These are phyloP conservation scores for Magnusiomyces ingens DNA, from an alignment of 1,139 yeast species.

Conservation along the genomic window DNA sequence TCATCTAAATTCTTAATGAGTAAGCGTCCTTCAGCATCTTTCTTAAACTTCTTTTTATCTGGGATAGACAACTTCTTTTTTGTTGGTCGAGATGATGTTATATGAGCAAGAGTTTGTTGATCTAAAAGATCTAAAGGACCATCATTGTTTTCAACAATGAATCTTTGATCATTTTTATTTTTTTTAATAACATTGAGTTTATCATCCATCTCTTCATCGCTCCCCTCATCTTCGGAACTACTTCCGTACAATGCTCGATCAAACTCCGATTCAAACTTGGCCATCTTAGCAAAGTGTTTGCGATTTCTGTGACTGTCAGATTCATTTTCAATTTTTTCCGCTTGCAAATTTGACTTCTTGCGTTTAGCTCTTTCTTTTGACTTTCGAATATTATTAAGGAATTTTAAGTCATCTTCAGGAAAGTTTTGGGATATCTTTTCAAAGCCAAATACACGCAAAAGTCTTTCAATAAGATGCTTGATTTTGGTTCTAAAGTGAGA, in stretches of 20 bases:
- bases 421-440: slow-evolving; percentile 71
- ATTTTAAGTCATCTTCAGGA: slow-evolving; percentile 82
- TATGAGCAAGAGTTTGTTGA: slow-evolving; percentile 74
- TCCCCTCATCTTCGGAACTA: slow-evolving; percentile 33
- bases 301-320: slow-evolving; percentile 14
- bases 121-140: slow-evolving; percentile 82
- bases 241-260: slow-evolving; percentile 64
- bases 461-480: slow-evolving; percentile 84
- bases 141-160: slow-evolving; percentile 70
- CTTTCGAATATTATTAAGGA: slow-evolving; percentile 79
- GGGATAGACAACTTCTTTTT: slow-evolving; percentile 29
- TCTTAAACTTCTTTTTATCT: slow-evolving; percentile 45
- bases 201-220: slow-evolving; percentile 35
- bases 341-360: slow-evolving; percentile 43
- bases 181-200: slow-evolving; percentile 24
- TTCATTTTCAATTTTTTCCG: slow-evolving; percentile 24
- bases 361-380: slow-evolving; percentile 77
- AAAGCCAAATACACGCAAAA: slow-evolving; percentile 81
- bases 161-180: slow-evolving; percentile 37
- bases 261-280: slow-evolving; percentile 68
- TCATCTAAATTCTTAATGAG: slow-evolving; percentile 32
- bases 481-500: slow-evolving; percentile 91
- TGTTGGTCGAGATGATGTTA: slow-evolving; percentile 76
- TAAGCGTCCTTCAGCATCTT: slow-evolving; percentile 39
- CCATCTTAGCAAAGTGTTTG: slow-evolving; percentile 11